Conservation (phyloP, 2,329 filamentous ascomycete genomes). For the Neophaeococcomyces aloes region DNA sequence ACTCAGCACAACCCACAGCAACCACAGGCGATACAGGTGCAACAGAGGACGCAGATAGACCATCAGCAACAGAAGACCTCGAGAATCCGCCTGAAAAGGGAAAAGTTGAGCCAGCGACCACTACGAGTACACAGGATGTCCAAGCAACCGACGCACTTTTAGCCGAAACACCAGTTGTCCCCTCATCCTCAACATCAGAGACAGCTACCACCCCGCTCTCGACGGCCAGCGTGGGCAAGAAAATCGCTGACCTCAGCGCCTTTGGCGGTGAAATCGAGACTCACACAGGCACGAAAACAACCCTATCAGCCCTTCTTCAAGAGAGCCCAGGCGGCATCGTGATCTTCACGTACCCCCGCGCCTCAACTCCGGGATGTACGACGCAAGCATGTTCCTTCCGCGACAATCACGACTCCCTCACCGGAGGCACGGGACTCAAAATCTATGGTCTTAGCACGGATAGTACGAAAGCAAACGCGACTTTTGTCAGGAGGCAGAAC, state of each 20-base stretch:
- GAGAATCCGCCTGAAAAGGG: slow-evolving; percentile 7
- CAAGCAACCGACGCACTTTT: no score
- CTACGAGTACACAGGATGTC: slow-evolving; percentile 21
- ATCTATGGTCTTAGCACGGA: slow-evolving; percentile 88
- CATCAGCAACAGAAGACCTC: slow-evolving; percentile 3
- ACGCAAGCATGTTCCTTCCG: slow-evolving; percentile 90
- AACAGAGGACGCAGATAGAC: background rate
- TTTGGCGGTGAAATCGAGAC: slow-evolving; percentile 67
- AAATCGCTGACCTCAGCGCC: slow-evolving; percentile 38
- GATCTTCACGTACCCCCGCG: slow-evolving; percentile 77
- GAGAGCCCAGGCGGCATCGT: slow-evolving; percentile 1
- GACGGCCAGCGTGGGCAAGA: slow-evolving; percentile 35
- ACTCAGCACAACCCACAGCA: background rate
- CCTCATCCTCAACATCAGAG: slow-evolving; percentile 11
- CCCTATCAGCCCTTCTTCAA: background rate
- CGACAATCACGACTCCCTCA: slow-evolving; percentile 68
- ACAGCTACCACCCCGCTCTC: slow-evolving; percentile 3
- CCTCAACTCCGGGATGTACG: slow-evolving; percentile 90
- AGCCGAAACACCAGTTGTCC: slow-evolving; percentile 18
- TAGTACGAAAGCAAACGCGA: slow-evolving; percentile 81
- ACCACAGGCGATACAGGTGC: background rate
- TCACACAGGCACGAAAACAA: slow-evolving; percentile 67
- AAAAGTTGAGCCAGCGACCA: slow-evolving; percentile 20
- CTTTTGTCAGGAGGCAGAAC: slow-evolving; percentile 83
- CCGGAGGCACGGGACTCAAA: slow-evolving; percentile 60